Base-by-base conservation (phyloP, 108 stramenopile species). In the Discostella stelligeroides region DNA sequence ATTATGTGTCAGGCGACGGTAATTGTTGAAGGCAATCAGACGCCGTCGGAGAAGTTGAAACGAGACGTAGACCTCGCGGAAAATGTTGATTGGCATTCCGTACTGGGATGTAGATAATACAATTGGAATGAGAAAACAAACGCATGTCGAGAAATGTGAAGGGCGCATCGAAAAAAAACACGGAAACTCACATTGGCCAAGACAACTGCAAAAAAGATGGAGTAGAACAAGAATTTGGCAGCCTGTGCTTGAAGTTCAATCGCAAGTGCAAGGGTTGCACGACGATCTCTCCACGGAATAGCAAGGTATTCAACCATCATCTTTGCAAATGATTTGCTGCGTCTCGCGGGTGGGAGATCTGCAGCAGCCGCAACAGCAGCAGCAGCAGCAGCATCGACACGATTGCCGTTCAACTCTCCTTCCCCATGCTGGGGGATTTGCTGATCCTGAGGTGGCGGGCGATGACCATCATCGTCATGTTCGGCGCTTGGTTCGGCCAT, bases 81-180 rank as follows among this genome's bases (percentile, higher is more conserved):
- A 89, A 23, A 99, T 84, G 79, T 98, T 97, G 64, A 99, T 87
- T 9, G 98, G 99, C 54, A 98, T 66, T 6, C 97, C 97, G 66
- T 98, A 97, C 55, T 56, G 55, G 25, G 12, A 12, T 49, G 48
- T 23, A 2, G 48, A 6, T 49, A 3, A 23, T 6, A 23, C 48
- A n/a, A 23, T 18, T 49, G 1, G 7, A 13, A 49, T n/a, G 13
- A 23, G 25, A 5, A 9, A 4, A 11, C 17, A 12, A 24, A n/a
- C n/a, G n/a, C 23, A 49, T 8, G 24, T 18, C 18, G 7, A 2
- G 18, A 49, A 49, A 49, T 23, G 6, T 18, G 7, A 23, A 7
- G 48, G 10, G 48, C 23, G 48, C 7, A 7, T 0, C 48, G 17
- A 15, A 47, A 7, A 0, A 7, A 18, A 20, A 7, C 2, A 15